Conservation (phyloP, 106 monocot species). For the Narthecium ossifragum region DNA sequence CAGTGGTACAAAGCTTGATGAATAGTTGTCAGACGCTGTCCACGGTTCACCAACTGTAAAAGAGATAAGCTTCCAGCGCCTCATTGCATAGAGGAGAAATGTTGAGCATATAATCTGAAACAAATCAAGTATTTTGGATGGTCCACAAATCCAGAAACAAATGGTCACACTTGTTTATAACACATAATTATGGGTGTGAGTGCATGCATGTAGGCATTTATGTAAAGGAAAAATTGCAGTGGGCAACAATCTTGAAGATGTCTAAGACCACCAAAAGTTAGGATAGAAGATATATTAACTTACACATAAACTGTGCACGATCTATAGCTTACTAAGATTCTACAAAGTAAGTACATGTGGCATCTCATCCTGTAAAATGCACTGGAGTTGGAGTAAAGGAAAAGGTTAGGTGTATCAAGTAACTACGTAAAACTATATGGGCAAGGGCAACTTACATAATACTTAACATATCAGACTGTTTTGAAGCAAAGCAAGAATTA, state of each 20-base stretch:
- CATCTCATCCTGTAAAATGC: too few species aligned
- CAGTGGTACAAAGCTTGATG: slow-evolving; percentile 54
- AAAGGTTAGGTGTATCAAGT: too few species aligned
- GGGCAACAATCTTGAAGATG: background rate
- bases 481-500: too few species aligned
- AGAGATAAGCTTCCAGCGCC: slow-evolving; percentile 63
- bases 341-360: too few species aligned
- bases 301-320: background rate
- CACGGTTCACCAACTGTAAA: slow-evolving; percentile 58
- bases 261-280: background rate
- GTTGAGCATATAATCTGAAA: slow-evolving; percentile 88
- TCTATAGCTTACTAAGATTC: too few species aligned
- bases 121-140: background rate
- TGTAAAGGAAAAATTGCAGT: background rate
- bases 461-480: too few species aligned
- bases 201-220: background rate
- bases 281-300: background rate
- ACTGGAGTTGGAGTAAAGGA: too few species aligned
- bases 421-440: too few species aligned
- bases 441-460: too few species aligned
- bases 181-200: too few species aligned
- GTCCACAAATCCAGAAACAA: background rate
- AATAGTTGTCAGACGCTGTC: slow-evolving; percentile 33
- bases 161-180: background rate
- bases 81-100: slow-evolving; percentile 71